Conservation (phyloP, 805 yeast genomes). For the Yarrowia sp. region DNA sequence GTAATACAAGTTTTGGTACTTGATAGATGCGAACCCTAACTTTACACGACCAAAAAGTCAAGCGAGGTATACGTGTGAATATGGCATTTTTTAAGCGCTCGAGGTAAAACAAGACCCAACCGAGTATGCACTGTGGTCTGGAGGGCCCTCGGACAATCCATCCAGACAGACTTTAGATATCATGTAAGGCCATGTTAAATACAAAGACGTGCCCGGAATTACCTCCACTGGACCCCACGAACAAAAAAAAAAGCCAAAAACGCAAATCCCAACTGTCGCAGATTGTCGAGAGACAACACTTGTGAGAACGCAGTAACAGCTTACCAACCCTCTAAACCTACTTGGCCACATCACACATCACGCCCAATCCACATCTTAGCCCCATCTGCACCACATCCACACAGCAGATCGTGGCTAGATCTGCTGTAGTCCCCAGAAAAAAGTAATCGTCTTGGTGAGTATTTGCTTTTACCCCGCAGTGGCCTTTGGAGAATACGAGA, state of each 20-base stretch:
- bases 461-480: not conserved
- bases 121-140: too few relatives aligned
- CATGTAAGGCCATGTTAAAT: too few relatives aligned
- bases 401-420: constrained; percentile 12
- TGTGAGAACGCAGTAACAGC: constrained; percentile 4
- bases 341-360: constrained; percentile 2
- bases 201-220: too few relatives aligned
- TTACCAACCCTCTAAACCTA: not conserved
- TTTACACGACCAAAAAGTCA: too few relatives aligned
- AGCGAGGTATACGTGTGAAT: too few relatives aligned
- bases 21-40: too few relatives aligned
- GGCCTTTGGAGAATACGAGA: not conserved
- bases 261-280: constrained; percentile 7
- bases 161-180: too few relatives aligned
- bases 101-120: too few relatives aligned
- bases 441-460: not conserved
- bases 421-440: constrained; percentile 1
- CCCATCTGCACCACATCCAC: not conserved
- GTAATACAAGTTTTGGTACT: too few relatives aligned
- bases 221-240: not conserved
- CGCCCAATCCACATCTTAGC: not conserved
- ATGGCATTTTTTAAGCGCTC: too few relatives aligned
- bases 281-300: not conserved
- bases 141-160: too few relatives aligned
- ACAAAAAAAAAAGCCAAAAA: not conserved